A percentile compares a stretch with the other conserved stretches of the same genome.
Evolutionary conservation across 345 rosid species (phyloP).

Genomic region (Adansonia digitata): DNA sequence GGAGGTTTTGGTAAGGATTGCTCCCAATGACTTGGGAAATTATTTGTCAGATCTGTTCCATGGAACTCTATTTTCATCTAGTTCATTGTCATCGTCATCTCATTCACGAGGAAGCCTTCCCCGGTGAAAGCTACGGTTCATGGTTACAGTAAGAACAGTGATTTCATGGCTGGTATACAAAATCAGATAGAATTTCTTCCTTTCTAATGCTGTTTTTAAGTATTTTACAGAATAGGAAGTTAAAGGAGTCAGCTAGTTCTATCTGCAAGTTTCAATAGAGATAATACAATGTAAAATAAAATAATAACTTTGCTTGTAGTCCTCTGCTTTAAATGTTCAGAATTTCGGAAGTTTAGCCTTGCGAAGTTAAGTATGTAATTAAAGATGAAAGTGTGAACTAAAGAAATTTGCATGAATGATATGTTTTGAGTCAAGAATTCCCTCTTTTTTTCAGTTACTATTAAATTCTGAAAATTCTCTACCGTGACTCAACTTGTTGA

Average conservation of each 20-base stretch:
- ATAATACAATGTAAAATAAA: background rate
- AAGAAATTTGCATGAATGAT: background rate
- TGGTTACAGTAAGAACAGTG: background rate
- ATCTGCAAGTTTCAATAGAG: background rate
- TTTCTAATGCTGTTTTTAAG: too few species aligned
- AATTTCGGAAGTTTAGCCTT: background rate
- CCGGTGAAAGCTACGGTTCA: slow-evolving; percentile 16
- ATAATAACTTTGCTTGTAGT: background rate
- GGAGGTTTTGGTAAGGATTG: slow-evolving; percentile 36
- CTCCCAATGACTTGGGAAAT: slow-evolving; percentile 60
- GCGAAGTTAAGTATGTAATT: background rate
- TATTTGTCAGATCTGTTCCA: slow-evolving; percentile 69
- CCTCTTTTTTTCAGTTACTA: background rate
- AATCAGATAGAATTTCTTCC: too few species aligned
- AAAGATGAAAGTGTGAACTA: background rate
- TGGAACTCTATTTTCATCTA: slow-evolving; percentile 31
- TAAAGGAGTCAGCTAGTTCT: background rate
- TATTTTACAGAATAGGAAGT: background rate
- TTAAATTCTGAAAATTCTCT: background rate
- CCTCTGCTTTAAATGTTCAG: too few species aligned
- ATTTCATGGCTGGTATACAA: background rate
- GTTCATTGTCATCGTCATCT: slow-evolving; percentile 28
- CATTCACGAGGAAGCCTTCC: slow-evolving; percentile 30
- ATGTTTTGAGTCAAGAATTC: background rate
- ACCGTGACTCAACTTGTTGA: background rate